Evolutionary conservation across 345 rosid species (phyloP).

Genomic region (Nephelium lappaceum): DNA sequence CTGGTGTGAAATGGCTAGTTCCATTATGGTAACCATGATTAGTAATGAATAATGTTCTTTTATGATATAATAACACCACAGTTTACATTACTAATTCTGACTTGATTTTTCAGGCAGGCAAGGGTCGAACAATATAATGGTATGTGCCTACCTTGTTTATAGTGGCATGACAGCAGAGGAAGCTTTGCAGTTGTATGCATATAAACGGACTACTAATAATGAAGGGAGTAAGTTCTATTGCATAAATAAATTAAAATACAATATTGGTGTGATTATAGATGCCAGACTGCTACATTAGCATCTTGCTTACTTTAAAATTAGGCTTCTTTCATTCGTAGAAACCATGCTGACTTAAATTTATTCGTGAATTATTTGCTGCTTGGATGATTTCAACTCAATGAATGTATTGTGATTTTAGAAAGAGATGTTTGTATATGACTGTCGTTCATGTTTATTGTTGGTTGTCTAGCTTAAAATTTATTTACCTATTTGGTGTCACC

Average conservation of each 20-base stretch:
- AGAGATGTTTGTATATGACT: too few relatives aligned
- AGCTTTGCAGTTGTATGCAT: conserved; percentile 85
- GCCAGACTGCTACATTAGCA: neutral
- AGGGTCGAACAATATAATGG: conserved; percentile 92
- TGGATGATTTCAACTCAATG: too few relatives aligned
- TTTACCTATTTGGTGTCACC: too few relatives aligned
- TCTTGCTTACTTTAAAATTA: neutral
- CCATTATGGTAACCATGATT: too few relatives aligned
- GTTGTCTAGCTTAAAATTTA: too few relatives aligned
- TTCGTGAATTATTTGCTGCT: too few relatives aligned
- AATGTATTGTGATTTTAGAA: too few relatives aligned
- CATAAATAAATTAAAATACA: neutral
- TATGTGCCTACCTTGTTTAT: conserved; percentile 80
- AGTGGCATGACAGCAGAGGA: conserved; percentile 80
- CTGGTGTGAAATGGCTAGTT: too few relatives aligned
- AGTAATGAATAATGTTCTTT: neutral
- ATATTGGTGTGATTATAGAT: neutral
- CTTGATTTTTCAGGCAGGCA: conserved; percentile 75
- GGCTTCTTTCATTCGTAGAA: neutral
- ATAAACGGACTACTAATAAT: conserved; percentile 82
- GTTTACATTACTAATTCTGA: neutral
- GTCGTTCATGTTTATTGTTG: too few relatives aligned
- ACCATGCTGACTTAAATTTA: too few relatives aligned
- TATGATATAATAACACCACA: too few relatives aligned
- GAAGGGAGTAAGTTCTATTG: conserved; percentile 70